Evolutionary conservation across 306 rosid species (phyloP), one percentile per base, ranked within the genome.

Genomic region (Pueraria montana): DNA sequence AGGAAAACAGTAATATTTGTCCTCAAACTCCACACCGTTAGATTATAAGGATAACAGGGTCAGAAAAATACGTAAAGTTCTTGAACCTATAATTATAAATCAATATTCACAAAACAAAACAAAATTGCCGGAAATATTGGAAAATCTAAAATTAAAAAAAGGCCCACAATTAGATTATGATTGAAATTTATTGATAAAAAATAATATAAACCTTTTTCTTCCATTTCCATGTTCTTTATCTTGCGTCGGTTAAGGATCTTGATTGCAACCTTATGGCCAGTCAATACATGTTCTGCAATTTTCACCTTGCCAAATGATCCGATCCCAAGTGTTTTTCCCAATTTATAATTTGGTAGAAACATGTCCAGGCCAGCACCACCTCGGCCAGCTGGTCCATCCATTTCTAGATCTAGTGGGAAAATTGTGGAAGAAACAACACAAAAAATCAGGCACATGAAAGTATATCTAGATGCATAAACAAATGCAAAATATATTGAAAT

Each of bases 221-320:
- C 97, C 92, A 95, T 89, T 50, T 92, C 94, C 99, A 93, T 84
- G 83, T 83, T 93, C 86, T 90, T 92, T 84, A 95, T 92, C 84
- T 89, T 95, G 11, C 91, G 89, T 6, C 94, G 89, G 85, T 95
- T 95, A 72, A 95, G 99, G 81, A 95, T 89, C 91, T 95, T 95
- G 26, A 95, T 90, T 21, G 99, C 99, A 80, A 95, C 99, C 81
- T 95, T 91, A 80, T 87, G 93, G 43, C 99, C 93, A 66, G 98
- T 95, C 83, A 92, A 80, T 26, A 87, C 91, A 87, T 95, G 98
- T 79, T 89, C 96, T 24, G 99, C 99, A 85, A 91, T 88, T 88
- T 92, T 93, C 87, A 95, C 99, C 90, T 95, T 93, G 40, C 96
- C 98, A 62, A 94, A 93, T 59, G 97, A 83, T 42, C 99, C 99